These are phyloP conservation scores for Neolecta irregularis DNA, from an alignment of 1,139 yeast genomes.

Conservation along the genomic window DNA sequence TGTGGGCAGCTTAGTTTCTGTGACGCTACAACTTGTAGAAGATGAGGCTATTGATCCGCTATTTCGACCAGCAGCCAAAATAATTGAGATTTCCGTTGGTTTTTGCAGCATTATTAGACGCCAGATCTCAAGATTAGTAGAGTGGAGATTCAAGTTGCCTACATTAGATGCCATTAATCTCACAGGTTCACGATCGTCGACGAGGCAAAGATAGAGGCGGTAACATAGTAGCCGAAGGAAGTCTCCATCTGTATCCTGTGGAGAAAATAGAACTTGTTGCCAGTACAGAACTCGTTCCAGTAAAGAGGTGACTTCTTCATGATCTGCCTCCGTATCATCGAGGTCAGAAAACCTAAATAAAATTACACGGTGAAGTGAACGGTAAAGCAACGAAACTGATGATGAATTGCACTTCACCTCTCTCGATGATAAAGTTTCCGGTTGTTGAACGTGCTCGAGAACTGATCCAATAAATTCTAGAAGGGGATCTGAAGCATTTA, in stretches of 20 bases:
- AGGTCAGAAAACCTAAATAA: conserved; percentile 14
- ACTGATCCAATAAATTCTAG: conserved; percentile 16
- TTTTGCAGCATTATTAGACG: conserved; percentile 15
- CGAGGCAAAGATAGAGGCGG: conserved; percentile 13
- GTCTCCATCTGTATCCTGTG: conserved; percentile 12
- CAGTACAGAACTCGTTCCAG: conserved; percentile 15
- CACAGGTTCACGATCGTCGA: conserved; percentile 8
- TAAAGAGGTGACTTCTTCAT: conserved; percentile 9
- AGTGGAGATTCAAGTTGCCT: neutral
- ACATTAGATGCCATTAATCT: conserved; percentile 14
- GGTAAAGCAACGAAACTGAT: conserved; percentile 11
- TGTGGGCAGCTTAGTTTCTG: conserved; percentile 1
- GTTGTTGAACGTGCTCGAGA: conserved; percentile 15
- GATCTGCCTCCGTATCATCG: conserved; percentile 12
- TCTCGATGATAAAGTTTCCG: conserved; percentile 8
- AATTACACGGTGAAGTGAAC: conserved; percentile 12
- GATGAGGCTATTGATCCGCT: too few species aligned
- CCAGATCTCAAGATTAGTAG: conserved; percentile 10
- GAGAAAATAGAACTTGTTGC: conserved; percentile 16
- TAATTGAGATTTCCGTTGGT: conserved; percentile 14
- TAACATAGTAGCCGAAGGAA: conserved; percentile 14
- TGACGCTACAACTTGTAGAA: too few species aligned
- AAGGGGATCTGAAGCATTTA: conserved; percentile 16
- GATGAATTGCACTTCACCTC: conserved; percentile 9
- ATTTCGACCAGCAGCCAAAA: too few species aligned